Evolutionary conservation across 768 basidiomycete species (phyloP), one percentile per base, ranked within the genome.

Genomic region (Boletellus ananas): DNA sequence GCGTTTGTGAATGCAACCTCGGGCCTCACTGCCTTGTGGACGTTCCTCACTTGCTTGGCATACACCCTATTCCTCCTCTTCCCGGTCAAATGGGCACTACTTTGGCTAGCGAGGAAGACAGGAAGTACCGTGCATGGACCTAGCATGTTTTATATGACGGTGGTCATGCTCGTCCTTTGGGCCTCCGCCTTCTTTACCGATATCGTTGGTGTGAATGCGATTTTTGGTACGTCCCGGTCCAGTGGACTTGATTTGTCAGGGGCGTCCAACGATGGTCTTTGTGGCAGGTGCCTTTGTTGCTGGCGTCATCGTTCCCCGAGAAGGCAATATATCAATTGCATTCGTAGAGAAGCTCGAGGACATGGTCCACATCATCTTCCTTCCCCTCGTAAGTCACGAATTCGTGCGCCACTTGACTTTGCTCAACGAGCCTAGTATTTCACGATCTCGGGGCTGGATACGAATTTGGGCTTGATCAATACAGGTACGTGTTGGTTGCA

Each of bases 321-420:
- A 94, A 59, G 90, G 90, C 1, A 86, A 86, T 1, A 80, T 98
- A 38, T 83, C 88, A 3, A 90, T 94, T 38, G 75, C 83, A 0
- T 73, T 98, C 25, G 92, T 90, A 0, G 91, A 95, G 60, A 97
- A 95, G 66, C 73, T 98, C 27, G 96, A 99, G 70, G 95, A 97
- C 69, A 84, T 95, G 79, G 89, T 94, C 3, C 72, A 90, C 0
- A 85, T 94, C 51, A 83, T 95, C 37, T 94, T 96, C 71, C 69
- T 97, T 10, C 94, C 94, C 13, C 70, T 95, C 34, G 89, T 90
- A 55, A 61, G 85, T 56, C 31, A 13, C n/a, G 21, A 7, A 34
- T n/a, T 1, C 14, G 8, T 18, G 41, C 7, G 1, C 17, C 7
- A 9, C 4, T 18, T 17, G n/a, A 7, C 16, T 29, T 50, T 27